Conservation (phyloP, 2,329 filamentous ascomycete genomes). For the Rhinocladiella mackenziei region DNA sequence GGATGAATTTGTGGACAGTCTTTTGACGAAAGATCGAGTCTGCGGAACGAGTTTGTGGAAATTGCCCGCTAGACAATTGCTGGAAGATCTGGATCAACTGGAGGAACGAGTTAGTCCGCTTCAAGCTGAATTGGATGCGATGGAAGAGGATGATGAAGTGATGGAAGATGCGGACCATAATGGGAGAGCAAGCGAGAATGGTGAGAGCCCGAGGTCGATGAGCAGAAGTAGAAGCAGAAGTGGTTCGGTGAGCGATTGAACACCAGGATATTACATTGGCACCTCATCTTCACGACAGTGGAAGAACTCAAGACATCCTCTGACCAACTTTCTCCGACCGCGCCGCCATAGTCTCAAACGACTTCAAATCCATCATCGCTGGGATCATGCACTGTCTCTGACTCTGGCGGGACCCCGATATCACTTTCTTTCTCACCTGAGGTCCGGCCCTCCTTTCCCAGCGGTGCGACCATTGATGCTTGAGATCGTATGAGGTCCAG, state of each 20-base stretch:
- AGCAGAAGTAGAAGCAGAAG: slow-evolving; percentile 22
- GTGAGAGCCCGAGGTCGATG: slow-evolving; percentile 12
- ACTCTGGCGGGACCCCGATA: too few relatives aligned
- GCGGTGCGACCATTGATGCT: slow-evolving; percentile 11
- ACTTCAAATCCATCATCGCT: slow-evolving; percentile 16
- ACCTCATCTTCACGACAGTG: not conserved
- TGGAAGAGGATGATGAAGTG: slow-evolving; percentile 33
- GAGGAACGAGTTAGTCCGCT: slow-evolving; percentile 81
- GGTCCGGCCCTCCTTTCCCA: slow-evolving; percentile 2
- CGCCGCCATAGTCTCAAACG: slow-evolving; percentile 1
- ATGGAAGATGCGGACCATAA: slow-evolving; percentile 19
- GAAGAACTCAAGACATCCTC: too few relatives aligned
- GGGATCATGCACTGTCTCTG: not conserved
- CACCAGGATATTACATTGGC: not conserved
- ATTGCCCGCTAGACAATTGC: slow-evolving; percentile 71
- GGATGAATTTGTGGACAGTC: slow-evolving; percentile 90
- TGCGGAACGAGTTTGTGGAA: slow-evolving; percentile 92
- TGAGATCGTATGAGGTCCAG: slow-evolving; percentile 27
- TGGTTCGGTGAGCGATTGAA: slow-evolving; percentile 24
- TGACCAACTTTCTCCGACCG: too few relatives aligned
- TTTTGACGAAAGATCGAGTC: slow-evolving; percentile 81
- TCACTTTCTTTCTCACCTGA: slow-evolving; percentile 4
- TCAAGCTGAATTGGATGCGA: slow-evolving; percentile 57
- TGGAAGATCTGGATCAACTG: slow-evolving; percentile 85
- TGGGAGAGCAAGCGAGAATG: slow-evolving; percentile 20